Evolutionary conservation across 129 eudicot genomes (phyloP).

Genomic region (Rutidosis leptorrhynchoides): DNA sequence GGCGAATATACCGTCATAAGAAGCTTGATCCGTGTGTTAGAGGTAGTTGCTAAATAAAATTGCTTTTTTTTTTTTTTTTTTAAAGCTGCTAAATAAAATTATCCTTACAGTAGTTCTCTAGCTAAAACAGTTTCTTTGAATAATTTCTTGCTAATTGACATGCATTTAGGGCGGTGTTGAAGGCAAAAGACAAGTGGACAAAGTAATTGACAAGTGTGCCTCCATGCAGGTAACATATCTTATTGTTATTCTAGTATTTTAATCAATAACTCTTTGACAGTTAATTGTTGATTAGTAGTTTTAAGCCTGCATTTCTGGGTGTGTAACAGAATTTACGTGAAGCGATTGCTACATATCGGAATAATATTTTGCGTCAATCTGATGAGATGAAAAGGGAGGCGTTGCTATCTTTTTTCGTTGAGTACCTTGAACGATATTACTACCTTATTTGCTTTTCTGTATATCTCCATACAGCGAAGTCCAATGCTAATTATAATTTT

Average conservation of each 20-base stretch:
- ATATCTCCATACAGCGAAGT: slow-evolving; percentile 83
- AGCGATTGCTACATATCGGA: slow-evolving; percentile 89
- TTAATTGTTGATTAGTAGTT: slow-evolving; percentile 8
- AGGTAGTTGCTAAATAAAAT: too few species aligned
- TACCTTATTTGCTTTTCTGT: slow-evolving; percentile 95
- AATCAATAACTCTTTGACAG: slow-evolving; percentile 13
- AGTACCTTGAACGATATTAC: slow-evolving; percentile 96
- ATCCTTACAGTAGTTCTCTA: neutral
- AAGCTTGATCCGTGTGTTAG: slow-evolving; percentile 91
- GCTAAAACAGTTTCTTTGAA: slow-evolving; percentile 10
- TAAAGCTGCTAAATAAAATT: slow-evolving; percentile 2
- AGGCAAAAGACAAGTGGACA: slow-evolving; percentile 93
- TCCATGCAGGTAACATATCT: slow-evolving; percentile 80
- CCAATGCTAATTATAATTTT: slow-evolving; percentile 53
- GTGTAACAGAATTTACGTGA: slow-evolving; percentile 83
- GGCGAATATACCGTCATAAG: slow-evolving; percentile 93
- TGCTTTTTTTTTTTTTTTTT: too few species aligned
- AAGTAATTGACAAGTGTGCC: slow-evolving; percentile 93
- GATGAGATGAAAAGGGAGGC: slow-evolving; percentile 98
- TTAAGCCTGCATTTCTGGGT: slow-evolving; percentile 24
- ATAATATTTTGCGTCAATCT: slow-evolving; percentile 74
- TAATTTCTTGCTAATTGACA: slow-evolving; percentile 35
- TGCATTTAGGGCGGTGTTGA: slow-evolving; percentile 89
- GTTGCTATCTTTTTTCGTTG: slow-evolving; percentile 93
- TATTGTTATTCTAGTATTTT: neutral